Conservation (phyloP, 2,329 filamentous ascomycete species). For the Trichoderma semiorbis region DNA sequence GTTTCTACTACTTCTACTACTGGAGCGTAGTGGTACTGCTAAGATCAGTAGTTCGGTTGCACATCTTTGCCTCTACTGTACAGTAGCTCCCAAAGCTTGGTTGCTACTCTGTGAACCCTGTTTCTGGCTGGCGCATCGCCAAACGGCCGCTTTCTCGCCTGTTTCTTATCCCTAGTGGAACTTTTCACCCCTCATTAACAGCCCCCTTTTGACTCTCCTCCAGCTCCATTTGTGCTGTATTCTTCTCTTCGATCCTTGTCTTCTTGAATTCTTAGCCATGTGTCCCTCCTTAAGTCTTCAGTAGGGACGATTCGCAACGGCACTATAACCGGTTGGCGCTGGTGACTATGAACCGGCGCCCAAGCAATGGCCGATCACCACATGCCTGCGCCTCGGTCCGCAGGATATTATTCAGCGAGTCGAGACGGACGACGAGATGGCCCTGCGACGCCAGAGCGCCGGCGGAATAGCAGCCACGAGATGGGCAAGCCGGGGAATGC, state of each 20-base stretch:
- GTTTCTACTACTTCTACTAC: neutral
- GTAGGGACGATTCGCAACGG: neutral
- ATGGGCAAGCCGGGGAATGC: slow-evolving; percentile 43
- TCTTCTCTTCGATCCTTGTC: neutral
- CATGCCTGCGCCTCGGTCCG: slow-evolving; percentile 18
- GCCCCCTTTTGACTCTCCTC: neutral
- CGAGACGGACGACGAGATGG: slow-evolving; percentile 19
- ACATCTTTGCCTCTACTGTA: neutral
- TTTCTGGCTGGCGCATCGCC: neutral
- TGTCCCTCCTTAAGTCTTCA: neutral
- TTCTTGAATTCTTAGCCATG: neutral
- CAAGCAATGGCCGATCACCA: slow-evolving; percentile 24
- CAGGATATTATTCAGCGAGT: slow-evolving; percentile 9
- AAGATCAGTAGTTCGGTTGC: neutral
- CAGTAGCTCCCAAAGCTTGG: neutral
- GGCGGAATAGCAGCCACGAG: slow-evolving; percentile 35
- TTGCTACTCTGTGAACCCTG: neutral
- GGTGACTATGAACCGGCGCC: slow-evolving; percentile 21
- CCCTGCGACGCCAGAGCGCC: slow-evolving; percentile 18
- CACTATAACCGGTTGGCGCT: neutral
- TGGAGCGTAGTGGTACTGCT: neutral
- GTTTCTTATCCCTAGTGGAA: slow-evolving; percentile 13
- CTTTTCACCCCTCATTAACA: slow-evolving; percentile 12
- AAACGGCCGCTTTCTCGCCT: neutral
- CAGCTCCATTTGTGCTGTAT: neutral